Base-by-base conservation (phyloP, 345 rosid genomes). In the Dipteronia dyeriana region DNA sequence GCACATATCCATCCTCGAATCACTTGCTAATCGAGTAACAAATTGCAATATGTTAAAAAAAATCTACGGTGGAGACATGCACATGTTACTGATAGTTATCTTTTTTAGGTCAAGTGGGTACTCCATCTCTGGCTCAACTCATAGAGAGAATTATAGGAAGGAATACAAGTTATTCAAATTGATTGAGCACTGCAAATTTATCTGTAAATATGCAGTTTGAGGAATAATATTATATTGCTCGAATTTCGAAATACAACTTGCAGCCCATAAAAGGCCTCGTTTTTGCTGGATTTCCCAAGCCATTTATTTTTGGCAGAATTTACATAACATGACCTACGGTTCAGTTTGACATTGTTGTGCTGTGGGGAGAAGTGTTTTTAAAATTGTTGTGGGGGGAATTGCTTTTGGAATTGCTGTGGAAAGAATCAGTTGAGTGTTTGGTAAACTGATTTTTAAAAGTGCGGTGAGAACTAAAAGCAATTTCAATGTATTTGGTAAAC, bases 171-270 rank as follows among this genome's bases (percentile, higher is more conserved):
- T 31, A 29, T 22, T 72, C 75, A 14, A 12, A 72, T 38, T 49
- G 3, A 10, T 57, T 71, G 31, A 57, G 53, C 22, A 69, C 45
- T 70, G 71, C 74, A 51, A 64, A 51, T 41, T 57, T 68, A 38
- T 31, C 26, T 78, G 84, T 85, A 78, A 54, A 76, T 69, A 66
- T 71, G 51, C 43, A 22, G 5, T 41, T 31, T n/a, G 43, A 66
- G 51, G 57, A 69, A 80, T 68, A 53, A 60, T 31, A 4, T 22
- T 19, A 10, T 39, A 25, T 3, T 11, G 25, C 61, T 62, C 62
- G 3, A 14, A 72, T n/a, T 73, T 62, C 62, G 3, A 14, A 72
- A 34, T 47, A 26, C 16, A 39, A 39, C 20, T 9, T 45, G 25
- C 16, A 16, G 22, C 10, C 56, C 56, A 5, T 23, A 2, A 34